These are phyloP conservation scores for Mortierella sp. DNA, from an alignment of 371 early-diverging fungal genomes.

Conservation along the genomic window DNA sequence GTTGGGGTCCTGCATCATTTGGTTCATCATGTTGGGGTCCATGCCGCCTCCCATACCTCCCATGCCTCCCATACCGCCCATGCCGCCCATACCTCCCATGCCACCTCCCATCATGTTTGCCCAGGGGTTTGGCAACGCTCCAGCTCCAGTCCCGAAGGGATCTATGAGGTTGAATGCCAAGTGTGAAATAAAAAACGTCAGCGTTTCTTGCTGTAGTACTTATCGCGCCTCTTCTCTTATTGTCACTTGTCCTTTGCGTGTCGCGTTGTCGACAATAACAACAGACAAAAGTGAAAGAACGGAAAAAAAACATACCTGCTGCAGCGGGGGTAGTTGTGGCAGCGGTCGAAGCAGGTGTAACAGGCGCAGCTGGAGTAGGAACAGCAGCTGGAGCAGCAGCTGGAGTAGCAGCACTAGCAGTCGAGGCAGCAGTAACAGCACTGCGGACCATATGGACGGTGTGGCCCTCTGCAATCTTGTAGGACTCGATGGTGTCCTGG, in stretches of 20 bases:
- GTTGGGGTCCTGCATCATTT: slow-evolving; percentile 88
- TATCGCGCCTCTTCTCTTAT: background rate
- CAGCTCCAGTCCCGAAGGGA: slow-evolving; percentile 61
- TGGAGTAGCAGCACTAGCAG: slow-evolving; percentile 45
- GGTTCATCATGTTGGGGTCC: slow-evolving; percentile 78
- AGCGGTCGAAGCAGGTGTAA: slow-evolving; percentile 57
- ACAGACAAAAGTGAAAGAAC: background rate
- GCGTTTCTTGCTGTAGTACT: background rate
- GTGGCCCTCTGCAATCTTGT: slow-evolving; percentile 85
- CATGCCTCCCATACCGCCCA: slow-evolving; percentile 66
- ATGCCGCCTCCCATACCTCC: slow-evolving; percentile 70
- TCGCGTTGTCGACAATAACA: background rate
- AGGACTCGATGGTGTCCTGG: slow-evolving; percentile 78
- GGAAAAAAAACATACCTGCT: slow-evolving; percentile 30
- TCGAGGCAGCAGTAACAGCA: slow-evolving; percentile 60
- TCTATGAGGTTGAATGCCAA: slow-evolving; percentile 18
- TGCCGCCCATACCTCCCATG: slow-evolving; percentile 64
- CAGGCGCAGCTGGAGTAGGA: slow-evolving; percentile 45
- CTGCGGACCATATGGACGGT: slow-evolving; percentile 91
- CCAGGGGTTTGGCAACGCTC: slow-evolving; percentile 66
- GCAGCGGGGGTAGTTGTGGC: slow-evolving; percentile 49
- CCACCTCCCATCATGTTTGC: slow-evolving; percentile 64
- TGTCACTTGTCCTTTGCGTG: background rate
- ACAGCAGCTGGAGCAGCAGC: slow-evolving; percentile 48
- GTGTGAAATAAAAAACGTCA: background rate